phyloP scores from a whole-genome alignment of 2,329 filamentous ascomycete genomes.

The Fusarium sp. region DNA sequence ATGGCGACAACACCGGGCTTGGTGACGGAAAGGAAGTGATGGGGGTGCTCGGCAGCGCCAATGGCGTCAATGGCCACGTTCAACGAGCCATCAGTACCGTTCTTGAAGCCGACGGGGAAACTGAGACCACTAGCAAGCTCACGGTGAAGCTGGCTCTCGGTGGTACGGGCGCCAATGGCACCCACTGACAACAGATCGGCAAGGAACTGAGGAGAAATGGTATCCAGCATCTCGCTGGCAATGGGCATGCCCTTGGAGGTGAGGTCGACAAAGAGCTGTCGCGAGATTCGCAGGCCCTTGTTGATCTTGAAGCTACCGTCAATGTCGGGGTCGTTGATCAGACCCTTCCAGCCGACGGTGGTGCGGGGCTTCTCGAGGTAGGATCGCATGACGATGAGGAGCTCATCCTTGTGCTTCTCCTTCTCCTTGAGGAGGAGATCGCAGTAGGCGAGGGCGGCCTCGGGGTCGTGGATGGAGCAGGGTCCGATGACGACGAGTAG shows the following conservation, averaged over 20 bases:
- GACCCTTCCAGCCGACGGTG: conserved; percentile 97
- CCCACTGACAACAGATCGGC: conserved; percentile 92
- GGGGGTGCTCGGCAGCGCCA: conserved; percentile 88
- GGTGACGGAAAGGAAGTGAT: conserved; percentile 97
- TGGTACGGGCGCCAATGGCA: conserved; percentile 95
- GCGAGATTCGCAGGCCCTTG: conserved; percentile 88
- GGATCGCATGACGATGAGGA: conserved; percentile 96
- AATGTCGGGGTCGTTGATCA: conserved; percentile 99
- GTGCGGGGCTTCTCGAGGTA: conserved; percentile 99
- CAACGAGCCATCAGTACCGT: conserved; percentile 93
- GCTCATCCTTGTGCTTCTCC: conserved; percentile 88
- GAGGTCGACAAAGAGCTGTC: conserved; percentile 93
- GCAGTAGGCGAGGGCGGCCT: conserved; percentile 93
- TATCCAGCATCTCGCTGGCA: conserved; percentile 97
- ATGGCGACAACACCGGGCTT: conserved; percentile 97
- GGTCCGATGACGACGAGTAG: conserved; percentile 86
- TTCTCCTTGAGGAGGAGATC: conserved; percentile 83
- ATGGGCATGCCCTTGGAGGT: conserved; percentile 95
- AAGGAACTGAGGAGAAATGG: conserved; percentile 96
- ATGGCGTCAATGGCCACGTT: conserved; percentile 95
- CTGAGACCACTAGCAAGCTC: conserved; percentile 93
- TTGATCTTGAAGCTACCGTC: conserved; percentile 99
- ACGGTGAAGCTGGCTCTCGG: conserved; percentile 94
- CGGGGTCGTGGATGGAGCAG: conserved; percentile 96
- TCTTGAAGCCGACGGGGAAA: conserved; percentile 99